phyloP scores from a whole-genome alignment of 345 rosid genomes.

The Aethionema arabicum region DNA sequence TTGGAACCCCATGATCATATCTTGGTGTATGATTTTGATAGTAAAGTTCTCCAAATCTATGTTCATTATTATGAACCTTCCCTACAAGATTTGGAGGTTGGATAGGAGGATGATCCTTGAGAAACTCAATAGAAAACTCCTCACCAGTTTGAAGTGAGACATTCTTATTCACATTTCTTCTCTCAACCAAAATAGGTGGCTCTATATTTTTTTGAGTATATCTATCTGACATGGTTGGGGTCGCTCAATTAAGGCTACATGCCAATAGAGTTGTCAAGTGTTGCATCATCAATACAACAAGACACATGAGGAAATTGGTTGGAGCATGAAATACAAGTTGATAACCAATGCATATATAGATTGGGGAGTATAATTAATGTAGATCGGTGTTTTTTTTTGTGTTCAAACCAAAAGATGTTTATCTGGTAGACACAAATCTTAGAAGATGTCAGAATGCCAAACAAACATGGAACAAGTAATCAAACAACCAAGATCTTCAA shows the following conservation, averaged over 20 bases:
- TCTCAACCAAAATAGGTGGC: conserved; percentile 29
- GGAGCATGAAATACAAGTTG: no score
- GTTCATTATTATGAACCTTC: conserved; percentile 29
- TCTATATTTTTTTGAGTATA: conserved; percentile 38
- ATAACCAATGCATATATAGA: no score
- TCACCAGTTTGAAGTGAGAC: conserved; percentile 62
- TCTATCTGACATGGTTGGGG: conserved; percentile 35
- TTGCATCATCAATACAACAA: no score
- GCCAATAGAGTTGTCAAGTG: conserved; percentile 3
- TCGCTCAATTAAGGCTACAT: conserved; percentile 35
- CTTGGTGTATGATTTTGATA: conserved; percentile 43
- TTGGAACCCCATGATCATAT: conserved; percentile 44
- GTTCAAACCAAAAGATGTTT: no score
- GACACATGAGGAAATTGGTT: no score
- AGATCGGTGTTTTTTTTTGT: no score
- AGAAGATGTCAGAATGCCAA: not conserved
- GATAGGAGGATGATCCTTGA: conserved; percentile 42
- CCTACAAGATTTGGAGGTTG: conserved; percentile 31
- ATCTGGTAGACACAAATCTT: not conserved
- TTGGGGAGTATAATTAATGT: no score
- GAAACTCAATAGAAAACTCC: conserved; percentile 65
- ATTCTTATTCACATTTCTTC: conserved; percentile 40
- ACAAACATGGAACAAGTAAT: not conserved
- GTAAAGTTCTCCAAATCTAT: conserved; percentile 33
- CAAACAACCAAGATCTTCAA: conserved; percentile 7